Base-by-base conservation (phyloP, 768 basidiomycete genomes). In the Boletus pseudo-olivaceus region DNA sequence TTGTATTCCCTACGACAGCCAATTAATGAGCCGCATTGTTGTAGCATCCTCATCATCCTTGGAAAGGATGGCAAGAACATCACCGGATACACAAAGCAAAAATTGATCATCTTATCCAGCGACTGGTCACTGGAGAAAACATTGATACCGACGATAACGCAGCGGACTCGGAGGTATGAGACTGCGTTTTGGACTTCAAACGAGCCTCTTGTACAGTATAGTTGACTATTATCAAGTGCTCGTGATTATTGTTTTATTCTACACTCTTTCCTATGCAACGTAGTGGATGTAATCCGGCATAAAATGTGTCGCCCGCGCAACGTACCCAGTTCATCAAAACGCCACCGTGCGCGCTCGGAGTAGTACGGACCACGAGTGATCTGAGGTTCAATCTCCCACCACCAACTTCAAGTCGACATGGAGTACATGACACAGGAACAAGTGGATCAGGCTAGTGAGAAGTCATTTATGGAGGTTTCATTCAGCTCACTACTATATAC, bases 31-130 rank as follows among this genome's bases (percentile, higher is more conserved):
- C 20, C 40, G 7, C 20, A 47, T 45, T 49, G n/a, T 52, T 57
- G 17, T 62, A 93, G 90, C 79, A 92, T 68, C 82, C 90, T 2
- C 88, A 92, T 66, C 91, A 93, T 73, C 91, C 91, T 3, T 93
- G 91, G 91, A 93, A 93, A 67, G 91, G 91, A 14, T 93, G 91
- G 91, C 91, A 93, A 68, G 91, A 93, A 63, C 91, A 93, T 66
- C 86, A 92, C 67, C 82, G 91, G 40, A 90, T 92, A 62, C 91
- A 93, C 67, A 93, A 92, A 65, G 78, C 82, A 12, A 90, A 89
- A 65, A 91, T 93, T 57, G 91, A 92, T 62, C 84, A 91, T 70
- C 78, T 89, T 38, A 86, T 90, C 40, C 75, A 82, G 55, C 76
- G 79, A 59, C 67, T 93, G 19, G 64, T 65, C 11, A 76, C 76